Evolutionary conservation across 306 rosid species (phyloP), one percentile per base, ranked within the genome.

Genomic region (Casuarina equisetifolia): DNA sequence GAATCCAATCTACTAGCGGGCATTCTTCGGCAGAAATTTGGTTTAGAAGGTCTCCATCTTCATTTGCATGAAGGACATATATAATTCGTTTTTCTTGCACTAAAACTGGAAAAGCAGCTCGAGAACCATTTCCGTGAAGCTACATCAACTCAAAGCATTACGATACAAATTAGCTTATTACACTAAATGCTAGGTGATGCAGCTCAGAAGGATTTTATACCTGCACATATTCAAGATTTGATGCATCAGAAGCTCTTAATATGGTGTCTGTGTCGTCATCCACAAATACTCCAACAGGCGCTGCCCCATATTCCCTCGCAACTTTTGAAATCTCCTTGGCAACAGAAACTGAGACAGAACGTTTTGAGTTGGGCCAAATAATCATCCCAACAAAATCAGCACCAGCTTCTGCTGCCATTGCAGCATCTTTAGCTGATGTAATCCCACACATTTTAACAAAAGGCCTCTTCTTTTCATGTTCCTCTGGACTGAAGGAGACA

Each of bases 381-480:
- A 95, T 92, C 97, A 95, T 92, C 80, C 99, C 97, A 82, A 95
- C 90, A 49, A 95, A 90, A 86, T 95, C 83, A 72, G 96, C 97
- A 74, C 99, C 97, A 76, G 99, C 95, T 86, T 91, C 94, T n/a
- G 96, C 91, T 49, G 97, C 99, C 90, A 89, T 69, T 43, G 92
- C 94, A 59, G 96, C 97, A 90, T 95, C 99, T 81, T 84, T 87
- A 46, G 93, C 90, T 50, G 97, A 91, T 78, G 99, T 89, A 62
- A 95, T 87, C 50, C 99, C 97, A 5, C 98, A 94, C 98, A 95
- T 95, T 90, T 92, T 95, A 81, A 91, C 93, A 76, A 89, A 85
- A 73, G 90, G 90, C 70, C 79, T 75, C 46, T 75, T 69, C 88
- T 76, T 92, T 78, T 70, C 81, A 25, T 25, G 84, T 55, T 61